Base-by-base conservation (phyloP, 2,329 filamentous ascomycete genomes). In the Colletotrichum sojae region DNA sequence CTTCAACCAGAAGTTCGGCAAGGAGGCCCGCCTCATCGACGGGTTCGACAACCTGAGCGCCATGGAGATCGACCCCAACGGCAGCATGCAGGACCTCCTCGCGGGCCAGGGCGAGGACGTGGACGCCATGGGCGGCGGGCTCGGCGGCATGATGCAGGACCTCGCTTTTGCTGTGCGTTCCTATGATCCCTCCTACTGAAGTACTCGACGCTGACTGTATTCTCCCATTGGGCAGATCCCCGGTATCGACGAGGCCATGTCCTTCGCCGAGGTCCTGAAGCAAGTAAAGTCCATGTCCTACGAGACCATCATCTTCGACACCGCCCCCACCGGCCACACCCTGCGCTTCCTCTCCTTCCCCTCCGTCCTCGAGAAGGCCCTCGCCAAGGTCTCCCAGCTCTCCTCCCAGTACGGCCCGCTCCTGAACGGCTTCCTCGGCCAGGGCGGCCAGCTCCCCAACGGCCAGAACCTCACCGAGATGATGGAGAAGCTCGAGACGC, bases 1-100 rank as follows among this genome's bases (percentile, higher is more conserved):
- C 70, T 99, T 99, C 83, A 94, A 94, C 74, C 95, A 99, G 83
- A 99, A 99, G 84, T 99, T 99, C 78, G 96, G 96, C 85, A 99
- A 99, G 86, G 96, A 99, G 82, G 96, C 96, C 62, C 91, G 94
- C 72, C 90, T 97, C 46, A 88, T 99, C 73, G 91, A 97, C 75
- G 96, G 96, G 74, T 98, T 97, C 78, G 90, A 91, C 40, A 98
- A 98, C 81, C 86, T 99, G 74, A 97, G 94, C 79, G 96, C 96
- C 71, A 99, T 99, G 96, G 96, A 99, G 83, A 98, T 99, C 76
- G 96, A 99, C 78, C 96, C 96, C 61, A 98, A 97, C 79, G 96
- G 95, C 55, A 97, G 94, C 78, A 97, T 99, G 81, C 96, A 98
- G 83, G 96, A 99, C 79, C 84, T 99, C 65, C 85, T 99, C 72